Base-by-base conservation (phyloP, 164 flowering plant genomes). In the Umbilicus rupestris region DNA sequence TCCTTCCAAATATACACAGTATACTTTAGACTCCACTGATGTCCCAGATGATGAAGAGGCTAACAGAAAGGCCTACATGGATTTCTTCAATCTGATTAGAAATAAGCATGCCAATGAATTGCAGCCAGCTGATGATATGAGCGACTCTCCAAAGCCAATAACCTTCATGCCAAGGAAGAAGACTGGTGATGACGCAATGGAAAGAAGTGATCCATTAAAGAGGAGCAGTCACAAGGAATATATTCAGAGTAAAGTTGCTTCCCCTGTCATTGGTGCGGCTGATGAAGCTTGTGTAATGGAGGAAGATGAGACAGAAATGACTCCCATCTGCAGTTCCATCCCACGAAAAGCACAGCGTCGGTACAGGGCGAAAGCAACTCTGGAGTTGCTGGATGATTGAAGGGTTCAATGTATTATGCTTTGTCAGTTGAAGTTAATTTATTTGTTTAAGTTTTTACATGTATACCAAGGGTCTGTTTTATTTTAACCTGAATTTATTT, bases 211-310 rank as follows among this genome's bases (percentile, higher is more conserved):
- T 62, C 7, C 71, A 74, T 64, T 72, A 66, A 69, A 67, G 7
- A 30, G 70, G 22, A 41, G 84, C 69, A 35, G 75, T 73, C 22
- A 20, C 58, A 73, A 73, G 68, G 81, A 78, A 31, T 59, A 72
- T 0, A 45, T 30, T 35, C 69, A 42, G 1, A 47, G 41, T 66
- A 78, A 66, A 67, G 64, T 72, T 19, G 60, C 2, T 55, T 44
- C 73, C 42, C 74, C 81, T 8, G 35, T 84, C 49, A 67, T 78
- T 52, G 74, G 84, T 74, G 84, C 87, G 42, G 85, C 78, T 24
- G 79, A 45, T 71, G 96, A 83, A 75, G 82, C 59, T 6, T 84
- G 83, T 76, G 83, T 79, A 14, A 93, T 93, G 98, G 95, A 93
- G 39, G 98, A 87, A 78, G 98, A 87, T 71, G 87, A 75, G 39